Conservation (phyloP, 1,284 basidiomycete genomes). For the Xerocomus nothofagi region DNA sequence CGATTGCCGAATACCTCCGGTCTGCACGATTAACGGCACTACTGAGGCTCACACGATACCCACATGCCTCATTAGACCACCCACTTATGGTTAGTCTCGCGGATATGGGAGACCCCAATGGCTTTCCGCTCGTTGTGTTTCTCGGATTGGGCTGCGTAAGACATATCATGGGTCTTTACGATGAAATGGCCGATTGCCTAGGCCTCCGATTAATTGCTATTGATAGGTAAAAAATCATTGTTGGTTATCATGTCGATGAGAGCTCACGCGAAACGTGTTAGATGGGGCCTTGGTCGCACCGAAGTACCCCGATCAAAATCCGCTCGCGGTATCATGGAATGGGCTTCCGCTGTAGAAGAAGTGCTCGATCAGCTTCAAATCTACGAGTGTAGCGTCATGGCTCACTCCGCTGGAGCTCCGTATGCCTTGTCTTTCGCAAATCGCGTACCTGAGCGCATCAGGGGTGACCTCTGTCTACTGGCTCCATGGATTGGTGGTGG, state of each 20-base stretch:
- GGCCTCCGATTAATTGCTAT: slow-evolving; percentile 90
- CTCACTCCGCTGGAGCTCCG: slow-evolving; percentile 95
- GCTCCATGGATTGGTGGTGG: slow-evolving; percentile 96
- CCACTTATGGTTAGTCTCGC: slow-evolving; percentile 88
- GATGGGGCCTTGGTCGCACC: slow-evolving; percentile 92
- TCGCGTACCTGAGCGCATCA: slow-evolving; percentile 70
- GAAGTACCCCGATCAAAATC: slow-evolving; percentile 67
- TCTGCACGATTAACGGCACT: slow-evolving; percentile 84
- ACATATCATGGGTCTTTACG: slow-evolving; percentile 92
- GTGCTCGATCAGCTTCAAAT: slow-evolving; percentile 83
- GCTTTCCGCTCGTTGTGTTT: slow-evolving; percentile 87
- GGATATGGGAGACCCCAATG: slow-evolving; percentile 81
- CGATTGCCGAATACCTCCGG: slow-evolving; percentile 80
- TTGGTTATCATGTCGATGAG: slow-evolving; percentile 3
- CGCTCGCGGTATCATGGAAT: slow-evolving; percentile 82
- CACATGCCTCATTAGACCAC: slow-evolving; percentile 71
- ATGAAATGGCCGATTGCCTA: slow-evolving; percentile 90
- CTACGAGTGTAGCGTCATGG: slow-evolving; percentile 84
- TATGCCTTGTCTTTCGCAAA: slow-evolving; percentile 90
- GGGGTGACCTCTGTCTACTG: slow-evolving; percentile 84
- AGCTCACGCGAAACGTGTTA: slow-evolving; percentile 32
- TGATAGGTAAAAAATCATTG: slow-evolving; percentile 67
- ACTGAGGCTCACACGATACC: slow-evolving; percentile 73
- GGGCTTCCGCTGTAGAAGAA: slow-evolving; percentile 89
- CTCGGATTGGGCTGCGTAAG: slow-evolving; percentile 93